A percentile compares a stretch with the other conserved stretches of the same genome.
These are phyloP conservation scores for Leucocoprinus birnbaumii DNA, from an alignment of 768 basidiomycete species.

Conservation along the genomic window DNA sequence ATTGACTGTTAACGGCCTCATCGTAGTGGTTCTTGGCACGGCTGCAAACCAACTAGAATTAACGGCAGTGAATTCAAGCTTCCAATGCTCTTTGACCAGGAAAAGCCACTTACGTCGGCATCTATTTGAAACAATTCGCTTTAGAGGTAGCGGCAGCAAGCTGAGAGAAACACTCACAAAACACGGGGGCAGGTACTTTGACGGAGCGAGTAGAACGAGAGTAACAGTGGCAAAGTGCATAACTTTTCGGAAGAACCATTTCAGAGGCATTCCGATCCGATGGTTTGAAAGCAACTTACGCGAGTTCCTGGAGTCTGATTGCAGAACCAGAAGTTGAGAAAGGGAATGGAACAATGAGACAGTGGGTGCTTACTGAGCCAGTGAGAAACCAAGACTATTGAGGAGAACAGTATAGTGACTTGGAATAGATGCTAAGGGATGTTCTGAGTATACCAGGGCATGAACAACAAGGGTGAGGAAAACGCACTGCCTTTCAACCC, in stretches of 20 bases:
- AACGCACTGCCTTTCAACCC: conserved; percentile 53
- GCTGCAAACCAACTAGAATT: conserved; percentile 46
- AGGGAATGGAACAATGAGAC: background rate
- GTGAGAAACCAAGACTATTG: conserved; percentile 26
- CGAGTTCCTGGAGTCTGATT: conserved; percentile 9
- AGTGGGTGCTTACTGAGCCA: conserved; percentile 19
- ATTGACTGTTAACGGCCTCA: conserved; percentile 29
- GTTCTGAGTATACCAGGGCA: background rate
- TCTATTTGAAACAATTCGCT: background rate
- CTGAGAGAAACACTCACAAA: conserved; percentile 41
- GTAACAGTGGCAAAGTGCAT: conserved; percentile 63
- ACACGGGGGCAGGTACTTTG: conserved; percentile 70
- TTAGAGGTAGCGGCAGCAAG: background rate
- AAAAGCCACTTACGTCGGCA: conserved; percentile 6
- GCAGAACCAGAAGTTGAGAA: background rate
- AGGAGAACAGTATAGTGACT: conserved; percentile 54
- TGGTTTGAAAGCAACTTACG: background rate
- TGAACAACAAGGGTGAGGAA: background rate
- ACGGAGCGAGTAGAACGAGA: conserved; percentile 70
- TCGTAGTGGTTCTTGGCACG: conserved; percentile 52
- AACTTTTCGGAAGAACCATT: conserved; percentile 15
- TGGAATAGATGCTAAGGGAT: conserved; percentile 23
- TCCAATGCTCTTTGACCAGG: background rate
- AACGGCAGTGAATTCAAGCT: background rate
- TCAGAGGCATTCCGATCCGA: background rate